Evolutionary conservation across 164 flowering plant genomes (phyloP).

Genomic region (Dillenia suffruticosa): DNA sequence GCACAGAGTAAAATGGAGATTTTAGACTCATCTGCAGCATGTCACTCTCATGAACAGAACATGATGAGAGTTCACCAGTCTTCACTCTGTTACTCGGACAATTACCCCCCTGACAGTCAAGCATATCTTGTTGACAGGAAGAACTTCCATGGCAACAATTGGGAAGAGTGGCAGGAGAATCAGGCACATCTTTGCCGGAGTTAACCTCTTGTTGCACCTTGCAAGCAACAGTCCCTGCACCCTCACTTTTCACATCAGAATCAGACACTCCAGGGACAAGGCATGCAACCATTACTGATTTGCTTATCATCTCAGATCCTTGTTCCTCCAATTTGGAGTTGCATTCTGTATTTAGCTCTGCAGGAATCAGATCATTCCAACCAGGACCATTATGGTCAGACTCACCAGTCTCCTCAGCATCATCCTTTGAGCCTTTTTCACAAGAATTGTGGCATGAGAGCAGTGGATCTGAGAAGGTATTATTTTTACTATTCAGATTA

Average conservation of each 20-base stretch:
- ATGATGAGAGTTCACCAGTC: too few species aligned
- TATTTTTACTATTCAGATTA: constrained; percentile 7
- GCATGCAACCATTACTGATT: constrained; percentile 7
- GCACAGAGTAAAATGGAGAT: too few species aligned
- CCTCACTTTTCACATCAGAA: constrained; percentile 6
- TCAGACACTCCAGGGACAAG: constrained; percentile 7
- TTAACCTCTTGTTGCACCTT: constrained; percentile 4
- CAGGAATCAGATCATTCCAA: constrained; percentile 6
- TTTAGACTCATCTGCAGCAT: too few species aligned
- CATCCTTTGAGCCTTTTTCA: background rate
- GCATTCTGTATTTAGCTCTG: constrained; percentile 3
- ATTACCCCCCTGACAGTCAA: too few species aligned
- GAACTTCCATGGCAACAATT: background rate
- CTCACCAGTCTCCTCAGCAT: background rate
- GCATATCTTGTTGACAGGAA: background rate
- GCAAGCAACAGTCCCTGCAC: constrained; percentile 3
- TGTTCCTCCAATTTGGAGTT: constrained; percentile 12
- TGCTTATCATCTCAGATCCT: constrained; percentile 2
- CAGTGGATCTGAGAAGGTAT: background rate
- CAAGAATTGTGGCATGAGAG: constrained; percentile 8
- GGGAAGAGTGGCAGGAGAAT: too few species aligned
- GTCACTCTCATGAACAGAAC: too few species aligned
- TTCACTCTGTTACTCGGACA: too few species aligned
- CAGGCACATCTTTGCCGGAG: background rate
- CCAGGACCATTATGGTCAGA: constrained; percentile 7